Conservation (phyloP, 2,329 filamentous ascomycete species). For the Pseudocercospora vitis region DNA sequence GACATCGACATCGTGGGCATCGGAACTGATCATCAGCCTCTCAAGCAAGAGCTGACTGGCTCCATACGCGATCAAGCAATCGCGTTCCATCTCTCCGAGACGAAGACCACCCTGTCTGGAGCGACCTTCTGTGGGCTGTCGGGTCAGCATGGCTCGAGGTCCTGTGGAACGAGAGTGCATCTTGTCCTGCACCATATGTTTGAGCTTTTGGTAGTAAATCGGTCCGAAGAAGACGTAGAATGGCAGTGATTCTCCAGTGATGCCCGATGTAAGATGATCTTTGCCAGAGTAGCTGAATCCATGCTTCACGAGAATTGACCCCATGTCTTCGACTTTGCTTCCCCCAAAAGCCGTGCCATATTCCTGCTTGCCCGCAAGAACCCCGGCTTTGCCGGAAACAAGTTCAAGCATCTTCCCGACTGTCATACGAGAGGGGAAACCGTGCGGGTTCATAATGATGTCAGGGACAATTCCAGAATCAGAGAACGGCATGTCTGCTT, state of each 20-base stretch:
- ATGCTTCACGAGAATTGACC: slow-evolving; percentile 75
- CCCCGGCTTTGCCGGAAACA: slow-evolving; percentile 87
- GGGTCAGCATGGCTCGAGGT: slow-evolving; percentile 84
- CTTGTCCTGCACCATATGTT: slow-evolving; percentile 99
- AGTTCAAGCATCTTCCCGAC: slow-evolving; percentile 97
- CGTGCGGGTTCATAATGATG: slow-evolving; percentile 99
- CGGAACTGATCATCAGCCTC: slow-evolving; percentile 89
- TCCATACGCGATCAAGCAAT: slow-evolving; percentile 96
- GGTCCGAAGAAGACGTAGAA: slow-evolving; percentile 98
- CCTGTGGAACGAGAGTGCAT: slow-evolving; percentile 96
- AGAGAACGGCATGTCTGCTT: slow-evolving; percentile 95
- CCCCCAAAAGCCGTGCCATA: slow-evolving; percentile 88
- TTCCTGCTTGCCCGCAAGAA: slow-evolving; percentile 79
- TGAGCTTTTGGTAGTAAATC: slow-evolving; percentile 99
- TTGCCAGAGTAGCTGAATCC: slow-evolving; percentile 98
- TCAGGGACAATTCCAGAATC: slow-evolving; percentile 90
- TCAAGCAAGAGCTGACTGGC: slow-evolving; percentile 90
- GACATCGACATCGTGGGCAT: slow-evolving; percentile 87
- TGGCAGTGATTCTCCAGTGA: slow-evolving; percentile 89
- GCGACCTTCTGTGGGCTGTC: slow-evolving; percentile 93
- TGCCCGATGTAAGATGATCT: slow-evolving; percentile 91
- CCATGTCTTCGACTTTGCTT: slow-evolving; percentile 86
- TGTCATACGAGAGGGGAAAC: slow-evolving; percentile 99
- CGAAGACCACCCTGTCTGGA: slow-evolving; percentile 89
- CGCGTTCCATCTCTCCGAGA: slow-evolving; percentile 97